phyloP scores from a whole-genome alignment of 768 basidiomycete genomes.

The Tylopilus subfusipes region DNA sequence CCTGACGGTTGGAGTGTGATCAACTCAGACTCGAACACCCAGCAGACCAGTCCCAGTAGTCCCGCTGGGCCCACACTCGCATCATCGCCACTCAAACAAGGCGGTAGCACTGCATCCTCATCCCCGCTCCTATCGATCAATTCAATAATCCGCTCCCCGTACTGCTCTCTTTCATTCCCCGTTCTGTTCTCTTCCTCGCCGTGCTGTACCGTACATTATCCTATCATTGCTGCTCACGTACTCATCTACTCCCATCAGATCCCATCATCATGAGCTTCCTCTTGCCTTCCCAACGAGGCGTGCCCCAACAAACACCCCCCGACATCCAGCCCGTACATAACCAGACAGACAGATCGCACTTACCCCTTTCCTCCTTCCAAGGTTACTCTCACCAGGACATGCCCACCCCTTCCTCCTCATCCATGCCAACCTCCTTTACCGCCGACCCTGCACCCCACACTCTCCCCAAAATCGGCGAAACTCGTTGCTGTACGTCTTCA shows the following conservation, averaged over 20 bases:
- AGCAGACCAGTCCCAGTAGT: background rate
- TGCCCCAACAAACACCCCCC: conserved; percentile 25
- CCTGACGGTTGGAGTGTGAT: conserved; percentile 8
- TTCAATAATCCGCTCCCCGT: conserved; percentile 13
- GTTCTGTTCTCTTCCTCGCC: conserved; percentile 9
- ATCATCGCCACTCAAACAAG: conserved; percentile 1
- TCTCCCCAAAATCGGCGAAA: conserved; percentile 62
- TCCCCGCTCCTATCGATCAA: conserved; percentile 17
- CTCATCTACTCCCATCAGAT: conserved; percentile 21
- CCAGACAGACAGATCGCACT: conserved; percentile 33
- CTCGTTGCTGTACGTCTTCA: conserved; percentile 67
- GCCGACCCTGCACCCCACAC: conserved; percentile 36
- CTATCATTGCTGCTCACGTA: conserved; percentile 21
- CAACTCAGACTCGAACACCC: conserved; percentile 24
- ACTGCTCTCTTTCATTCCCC: conserved; percentile 16
- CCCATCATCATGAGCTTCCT: conserved; percentile 33
- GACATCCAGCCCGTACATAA: conserved; percentile 31
- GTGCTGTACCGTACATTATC: conserved; percentile 16
- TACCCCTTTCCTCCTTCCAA: conserved; percentile 39
- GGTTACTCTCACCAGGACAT: conserved; percentile 33
- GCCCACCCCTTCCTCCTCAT: conserved; percentile 26
- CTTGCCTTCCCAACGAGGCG: conserved; percentile 35
- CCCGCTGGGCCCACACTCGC: background rate
- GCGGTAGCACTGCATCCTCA: background rate
- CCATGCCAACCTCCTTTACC: conserved; percentile 26